Percentiles rank a stretch among this genome's conserved stretches.
These are phyloP conservation scores for Tranzscheliella williamsii DNA, from an alignment of 1,284 basidiomycete genomes.

Conservation along the genomic window DNA sequence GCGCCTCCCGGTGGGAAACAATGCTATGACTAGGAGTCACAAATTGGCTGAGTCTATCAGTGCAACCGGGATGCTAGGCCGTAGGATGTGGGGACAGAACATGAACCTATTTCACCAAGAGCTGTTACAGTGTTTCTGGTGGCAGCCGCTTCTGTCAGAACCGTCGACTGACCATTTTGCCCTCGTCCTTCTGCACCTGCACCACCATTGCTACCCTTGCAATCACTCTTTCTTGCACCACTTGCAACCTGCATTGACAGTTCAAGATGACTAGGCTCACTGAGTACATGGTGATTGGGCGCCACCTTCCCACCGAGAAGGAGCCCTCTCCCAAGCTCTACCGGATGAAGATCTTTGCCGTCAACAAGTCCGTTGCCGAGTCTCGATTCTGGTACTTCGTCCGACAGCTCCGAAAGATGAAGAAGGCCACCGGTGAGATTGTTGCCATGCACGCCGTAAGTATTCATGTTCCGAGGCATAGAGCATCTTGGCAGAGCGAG, in stretches of 20 bases:
- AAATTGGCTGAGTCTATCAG: too few relatives aligned
- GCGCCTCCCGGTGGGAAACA: too few relatives aligned
- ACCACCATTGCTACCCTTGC: too few relatives aligned
- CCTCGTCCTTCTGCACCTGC: too few relatives aligned
- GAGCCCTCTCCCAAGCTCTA: conserved; percentile 95
- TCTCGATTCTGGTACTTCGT: conserved; percentile 99
- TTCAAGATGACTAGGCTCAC: conserved; percentile 60
- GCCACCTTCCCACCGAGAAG: conserved; percentile 90
- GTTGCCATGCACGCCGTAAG: conserved; percentile 95
- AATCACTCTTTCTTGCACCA: too few relatives aligned
- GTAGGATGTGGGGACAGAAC: too few relatives aligned
- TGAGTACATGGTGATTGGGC: conserved; percentile 97
- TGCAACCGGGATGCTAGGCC: too few relatives aligned
- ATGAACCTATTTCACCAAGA: too few relatives aligned
- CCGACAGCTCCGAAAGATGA: conserved; percentile 83
- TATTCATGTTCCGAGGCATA: neutral
- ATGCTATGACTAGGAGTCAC: too few relatives aligned
- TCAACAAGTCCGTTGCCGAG: conserved; percentile 97
- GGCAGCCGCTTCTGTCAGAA: neutral
- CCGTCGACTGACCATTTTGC: neutral
- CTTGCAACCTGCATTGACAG: too few relatives aligned
- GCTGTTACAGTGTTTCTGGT: too few relatives aligned
- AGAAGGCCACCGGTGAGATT: conserved; percentile 98
- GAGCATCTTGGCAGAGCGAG: too few relatives aligned
- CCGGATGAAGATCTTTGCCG: conserved; percentile 99